These are phyloP conservation scores for Medicago truncatula DNA, from an alignment of 306 rosid genomes.

Conservation along the genomic window MtrunA17r5.0-ANR NC_053049.1:10124001-10124500, in stretches of 20 bases:
- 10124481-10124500: too few species aligned
- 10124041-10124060: slow-evolving; percentile 11
- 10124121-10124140: not conserved
- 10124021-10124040: slow-evolving; percentile 20
- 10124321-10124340: not conserved
- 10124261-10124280: slow-evolving; percentile 16
- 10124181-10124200: slow-evolving; percentile 17
- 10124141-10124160: slow-evolving; percentile 34
- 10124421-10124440: too few species aligned
- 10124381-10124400: too few species aligned
- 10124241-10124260: slow-evolving; percentile 9
- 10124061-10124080: too few species aligned
- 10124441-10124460: too few species aligned
- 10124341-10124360: not conserved
- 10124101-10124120: slow-evolving; percentile 21
- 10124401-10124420: too few species aligned
- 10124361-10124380: too few species aligned
- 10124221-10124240: slow-evolving; percentile 33
- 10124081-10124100: not conserved
- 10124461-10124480: too few species aligned
- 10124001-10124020: slow-evolving; percentile 4
- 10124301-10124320: not conserved
- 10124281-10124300: not conserved
- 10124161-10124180: slow-evolving; percentile 33
- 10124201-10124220: slow-evolving; percentile 48